Evolutionary conservation across 495 filamentous ascomycete genomes (phyloP), one percentile per base, ranked within the genome.

Genomic region (Aeminium ludgeri): DNA sequence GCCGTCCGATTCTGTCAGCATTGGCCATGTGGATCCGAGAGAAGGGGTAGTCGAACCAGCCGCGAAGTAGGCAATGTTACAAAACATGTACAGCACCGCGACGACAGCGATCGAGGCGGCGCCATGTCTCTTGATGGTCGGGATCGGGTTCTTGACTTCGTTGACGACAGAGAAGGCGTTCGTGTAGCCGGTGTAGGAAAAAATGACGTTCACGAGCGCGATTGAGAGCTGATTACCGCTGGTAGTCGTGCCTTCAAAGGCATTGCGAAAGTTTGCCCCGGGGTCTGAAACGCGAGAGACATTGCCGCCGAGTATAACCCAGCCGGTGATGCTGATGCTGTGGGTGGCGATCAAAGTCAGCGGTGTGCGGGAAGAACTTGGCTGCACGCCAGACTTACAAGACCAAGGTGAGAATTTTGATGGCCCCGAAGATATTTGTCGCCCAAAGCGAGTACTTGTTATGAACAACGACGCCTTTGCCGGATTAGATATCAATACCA

Each of bases 81-180:
- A 68, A 6, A 78, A 48, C 20, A 76, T 65, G 46, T 78, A 78
- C 4, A 81, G 57, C 10, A 65, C 43, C 2, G 70, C 55, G 0
- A 71, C 68, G 6, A 70, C 42, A 0, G 63, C 8, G 0, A 81
- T 55, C 0, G 74, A 67, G 0, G 67, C 39, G 6, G 64, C 53
- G 12, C 66, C 68, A 49, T 67, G 70, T 52, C 59, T 66, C 2
- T 61, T 59, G 23, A 76, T 57, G 2, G 65, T 68, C 56, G 73
- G 74, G 38, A 74, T 56, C 1, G 72, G 72, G 40, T 73, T 72
- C 69, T 64, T 73, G 42, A 79, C 66, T 55, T 81, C 76, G 43
- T 77, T 77, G 31, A 76, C 71, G 13, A 81, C 59, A 39, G 71
- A 70, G 49, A 78, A 78, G 0, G 74, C 71, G 47, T 79, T 78